Evolutionary conservation across 441 rosid species (phyloP).

Genomic region (Manihot esculenta): DNA sequence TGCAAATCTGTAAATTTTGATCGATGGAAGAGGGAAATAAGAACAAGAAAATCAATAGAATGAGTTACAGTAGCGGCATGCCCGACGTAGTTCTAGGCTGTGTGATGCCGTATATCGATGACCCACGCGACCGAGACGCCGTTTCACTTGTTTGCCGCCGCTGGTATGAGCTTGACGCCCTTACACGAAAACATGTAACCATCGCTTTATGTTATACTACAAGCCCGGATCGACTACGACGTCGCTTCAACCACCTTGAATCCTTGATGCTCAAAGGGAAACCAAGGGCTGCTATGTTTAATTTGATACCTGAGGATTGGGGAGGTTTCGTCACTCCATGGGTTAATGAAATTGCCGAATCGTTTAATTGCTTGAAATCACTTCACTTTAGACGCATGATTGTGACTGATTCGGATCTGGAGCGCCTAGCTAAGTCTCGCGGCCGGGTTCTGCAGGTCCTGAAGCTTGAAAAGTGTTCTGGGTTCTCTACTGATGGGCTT

Average conservation of each 20-base stretch:
- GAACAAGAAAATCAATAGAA: slow-evolving; percentile 22
- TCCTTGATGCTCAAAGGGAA: slow-evolving; percentile 88
- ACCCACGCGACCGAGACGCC: slow-evolving; percentile 69
- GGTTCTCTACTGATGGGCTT: slow-evolving; percentile 80
- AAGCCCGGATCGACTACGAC: slow-evolving; percentile 59
- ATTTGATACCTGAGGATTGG: slow-evolving; percentile 84
- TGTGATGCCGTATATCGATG: slow-evolving; percentile 71
- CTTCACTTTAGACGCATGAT: slow-evolving; percentile 84
- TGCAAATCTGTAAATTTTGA: background rate
- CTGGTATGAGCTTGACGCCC: slow-evolving; percentile 73
- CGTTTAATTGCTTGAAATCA: slow-evolving; percentile 51
- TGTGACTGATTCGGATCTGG: slow-evolving; percentile 71
- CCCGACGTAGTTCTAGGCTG: slow-evolving; percentile 54
- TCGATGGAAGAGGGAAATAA: slow-evolving; percentile 21
- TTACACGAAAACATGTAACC: slow-evolving; percentile 79
- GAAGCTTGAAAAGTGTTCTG: slow-evolving; percentile 83
- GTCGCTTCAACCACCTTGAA: slow-evolving; percentile 61
- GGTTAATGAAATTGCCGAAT: slow-evolving; percentile 50
- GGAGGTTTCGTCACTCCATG: slow-evolving; percentile 78
- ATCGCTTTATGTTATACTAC: slow-evolving; percentile 79
- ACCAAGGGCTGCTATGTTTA: slow-evolving; percentile 90
- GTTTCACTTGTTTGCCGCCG: slow-evolving; percentile 71
- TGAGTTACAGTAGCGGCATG: slow-evolving; percentile 27
- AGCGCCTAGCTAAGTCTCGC: slow-evolving; percentile 44
- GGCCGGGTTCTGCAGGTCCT: slow-evolving; percentile 48